phyloP scores from a whole-genome alignment of 129 eudicot genomes.

The Flaveria sonorensis region DNA sequence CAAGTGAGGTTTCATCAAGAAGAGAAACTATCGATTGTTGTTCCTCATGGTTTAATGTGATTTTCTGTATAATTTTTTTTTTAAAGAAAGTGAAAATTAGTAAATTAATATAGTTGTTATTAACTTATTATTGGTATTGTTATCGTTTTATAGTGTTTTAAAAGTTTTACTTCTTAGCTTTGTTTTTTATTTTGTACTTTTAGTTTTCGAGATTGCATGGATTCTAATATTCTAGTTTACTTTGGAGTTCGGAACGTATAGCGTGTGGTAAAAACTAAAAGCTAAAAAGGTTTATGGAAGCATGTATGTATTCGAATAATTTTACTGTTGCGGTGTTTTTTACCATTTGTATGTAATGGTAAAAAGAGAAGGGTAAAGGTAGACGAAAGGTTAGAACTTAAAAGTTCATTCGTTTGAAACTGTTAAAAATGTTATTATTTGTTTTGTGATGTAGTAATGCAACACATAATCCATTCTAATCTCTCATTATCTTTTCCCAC shows the following conservation, averaged over 20 bases:
- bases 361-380: not conserved
- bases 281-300: slow-evolving; percentile 13
- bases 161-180: not conserved
- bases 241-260: slow-evolving; percentile 25
- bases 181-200: not conserved
- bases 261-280: slow-evolving; percentile 6
- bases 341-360: not conserved
- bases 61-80: slow-evolving; percentile 13
- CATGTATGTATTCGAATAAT: not conserved
- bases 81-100: not conserved
- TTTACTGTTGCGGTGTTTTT: not conserved
- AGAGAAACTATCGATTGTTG: slow-evolving; percentile 70
- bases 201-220: slow-evolving; percentile 31
- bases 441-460: no score
- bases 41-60: slow-evolving; percentile 44
- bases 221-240: slow-evolving; percentile 16
- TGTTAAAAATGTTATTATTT: no score
- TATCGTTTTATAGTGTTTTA: not conserved
- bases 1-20: slow-evolving; percentile 78
- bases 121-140: not conserved
- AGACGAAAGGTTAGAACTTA: not conserved
- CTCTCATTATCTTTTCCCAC: not conserved
- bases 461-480: not conserved
- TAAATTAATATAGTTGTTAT: not conserved
- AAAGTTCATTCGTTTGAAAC: no score